These are phyloP conservation scores for Sporothrix inflata DNA, from an alignment of 2,329 filamentous ascomycete genomes.

Conservation along the genomic window DNA sequence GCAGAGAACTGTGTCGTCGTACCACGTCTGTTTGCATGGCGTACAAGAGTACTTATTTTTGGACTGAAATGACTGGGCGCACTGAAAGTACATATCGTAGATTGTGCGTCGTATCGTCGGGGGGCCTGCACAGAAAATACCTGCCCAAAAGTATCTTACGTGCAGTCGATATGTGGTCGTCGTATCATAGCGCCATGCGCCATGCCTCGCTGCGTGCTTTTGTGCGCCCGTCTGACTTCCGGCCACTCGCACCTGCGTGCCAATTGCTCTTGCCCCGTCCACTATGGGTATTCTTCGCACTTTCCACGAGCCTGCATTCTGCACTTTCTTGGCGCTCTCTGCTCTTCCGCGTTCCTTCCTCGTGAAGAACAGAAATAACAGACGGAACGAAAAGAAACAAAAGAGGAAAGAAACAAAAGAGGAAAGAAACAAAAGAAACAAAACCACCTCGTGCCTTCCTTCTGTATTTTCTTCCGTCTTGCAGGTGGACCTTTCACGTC, in stretches of 20 bases:
- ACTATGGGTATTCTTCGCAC: not conserved
- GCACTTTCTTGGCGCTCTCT: conserved; percentile 5
- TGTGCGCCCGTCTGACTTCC: not conserved
- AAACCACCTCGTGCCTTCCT: conserved; percentile 8
- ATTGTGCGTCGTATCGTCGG: not conserved
- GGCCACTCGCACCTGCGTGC: conserved; percentile 8
- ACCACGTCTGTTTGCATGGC: not conserved
- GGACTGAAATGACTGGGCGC: not conserved
- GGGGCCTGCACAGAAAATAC: no score
- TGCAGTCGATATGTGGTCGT: conserved; percentile 3
- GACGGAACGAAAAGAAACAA: not conserved
- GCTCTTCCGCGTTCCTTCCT: not conserved
- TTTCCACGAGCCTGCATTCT: conserved; percentile 9
- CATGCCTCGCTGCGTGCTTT: conserved; percentile 20
- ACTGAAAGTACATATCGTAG: not conserved
- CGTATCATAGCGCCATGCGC: conserved; percentile 9
- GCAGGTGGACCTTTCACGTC: not conserved
- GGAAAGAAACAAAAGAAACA: not conserved
- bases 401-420: not conserved
- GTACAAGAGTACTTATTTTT: conserved; percentile 11
- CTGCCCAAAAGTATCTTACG: no score
- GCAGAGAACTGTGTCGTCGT: not conserved
- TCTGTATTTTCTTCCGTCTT: conserved; percentile 1
- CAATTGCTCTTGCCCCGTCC: conserved; percentile 6
- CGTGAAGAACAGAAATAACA: not conserved